These are phyloP conservation scores for Protomyces lactucae-debilis DNA, from an alignment of 1,139 yeast genomes.

Conservation along the genomic window DNA sequence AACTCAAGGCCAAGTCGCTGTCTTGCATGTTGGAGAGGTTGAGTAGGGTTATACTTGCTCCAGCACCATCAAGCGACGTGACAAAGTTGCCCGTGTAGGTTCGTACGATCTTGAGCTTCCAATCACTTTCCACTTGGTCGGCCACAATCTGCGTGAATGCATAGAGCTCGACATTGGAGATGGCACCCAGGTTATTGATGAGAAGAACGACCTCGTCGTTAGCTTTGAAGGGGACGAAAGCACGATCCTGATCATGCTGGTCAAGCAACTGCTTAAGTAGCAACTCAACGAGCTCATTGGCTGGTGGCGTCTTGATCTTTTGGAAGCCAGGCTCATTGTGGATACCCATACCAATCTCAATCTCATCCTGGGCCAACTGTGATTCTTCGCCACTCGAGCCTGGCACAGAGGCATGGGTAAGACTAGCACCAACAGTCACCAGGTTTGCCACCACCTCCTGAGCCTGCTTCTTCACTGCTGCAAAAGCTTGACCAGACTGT, in stretches of 20 bases:
- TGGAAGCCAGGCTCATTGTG: constrained; percentile 89
- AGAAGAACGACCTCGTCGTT: constrained; percentile 44
- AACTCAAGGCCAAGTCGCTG: constrained; percentile 35
- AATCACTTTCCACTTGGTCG: constrained; percentile 41
- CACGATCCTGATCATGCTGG: constrained; percentile 40
- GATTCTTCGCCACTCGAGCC: constrained; percentile 52
- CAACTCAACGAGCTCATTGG: constrained; percentile 46
- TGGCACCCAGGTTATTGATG: constrained; percentile 52
- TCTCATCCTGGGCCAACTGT: constrained; percentile 54
- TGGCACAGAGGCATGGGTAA: constrained; percentile 86
- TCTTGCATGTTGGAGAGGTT: constrained; percentile 44
- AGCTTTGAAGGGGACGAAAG: constrained; percentile 45
- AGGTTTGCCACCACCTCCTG: constrained; percentile 55
- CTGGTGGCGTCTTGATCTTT: constrained; percentile 60
- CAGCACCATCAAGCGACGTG: constrained; percentile 52
- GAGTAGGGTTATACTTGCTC: constrained; percentile 49
- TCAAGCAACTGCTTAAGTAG: constrained; percentile 38
- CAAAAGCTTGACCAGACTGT: constrained; percentile 45
- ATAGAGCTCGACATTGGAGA: constrained; percentile 47
- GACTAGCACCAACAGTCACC: constrained; percentile 84
- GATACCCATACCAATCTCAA: constrained; percentile 91
- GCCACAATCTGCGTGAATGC: constrained; percentile 40
- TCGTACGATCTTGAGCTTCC: constrained; percentile 44
- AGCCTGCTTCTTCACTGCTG: constrained; percentile 56
- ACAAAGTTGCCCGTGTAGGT: constrained; percentile 49